Evolutionary conservation across 495 filamentous ascomycete species (phyloP), one percentile per base, ranked within the genome.

Genomic region (Aspergillus diversus): DNA sequence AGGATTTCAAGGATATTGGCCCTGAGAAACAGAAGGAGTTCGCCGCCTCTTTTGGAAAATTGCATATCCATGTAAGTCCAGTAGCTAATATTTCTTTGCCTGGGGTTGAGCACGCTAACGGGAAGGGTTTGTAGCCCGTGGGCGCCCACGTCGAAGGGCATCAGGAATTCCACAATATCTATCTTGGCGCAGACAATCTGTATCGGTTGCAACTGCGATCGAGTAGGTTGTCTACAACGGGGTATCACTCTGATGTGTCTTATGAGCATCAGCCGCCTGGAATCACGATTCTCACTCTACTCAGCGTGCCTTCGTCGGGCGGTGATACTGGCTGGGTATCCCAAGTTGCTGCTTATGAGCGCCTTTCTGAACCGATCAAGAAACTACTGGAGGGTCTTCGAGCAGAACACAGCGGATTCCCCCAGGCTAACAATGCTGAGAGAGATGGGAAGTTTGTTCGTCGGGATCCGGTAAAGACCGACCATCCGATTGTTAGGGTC

Each of bases 251-350:
- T 11, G 59, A 88, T 73, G 84, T 89, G 8, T 89, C 89, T 0
- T 92, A 91, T 57, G 90, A 93, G 71, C 73, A 88, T 37, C 90
- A 92, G 68, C 89, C 90, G n/a, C 90, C 89, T 3, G 89, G 87
- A 3, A 91, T 91, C 69, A 92, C 90, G 6, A 85, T 86, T 5
- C 77, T 92, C 37, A 90, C 89, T 52, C 72, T 92, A 1, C 79
- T 92, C 1, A 83, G 84, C 1, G 89, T 88, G 0, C 90, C 90
- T 7, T 82, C 87, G 2, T 75, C 77, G 5, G 87, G 87, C 9
- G 89, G 87, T 8, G 90, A 92, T 63, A 93, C 90, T 0, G 83
- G 86, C 9, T 92, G 89, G 89, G 83, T 86, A 0, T 90, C 87
- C 4, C 88, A 90, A 62, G 90, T 89, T 58, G 89, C 84, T 4